phyloP scores from a whole-genome alignment of 2,329 filamentous ascomycete species.

The Fusarium brachygibbosum region DNA sequence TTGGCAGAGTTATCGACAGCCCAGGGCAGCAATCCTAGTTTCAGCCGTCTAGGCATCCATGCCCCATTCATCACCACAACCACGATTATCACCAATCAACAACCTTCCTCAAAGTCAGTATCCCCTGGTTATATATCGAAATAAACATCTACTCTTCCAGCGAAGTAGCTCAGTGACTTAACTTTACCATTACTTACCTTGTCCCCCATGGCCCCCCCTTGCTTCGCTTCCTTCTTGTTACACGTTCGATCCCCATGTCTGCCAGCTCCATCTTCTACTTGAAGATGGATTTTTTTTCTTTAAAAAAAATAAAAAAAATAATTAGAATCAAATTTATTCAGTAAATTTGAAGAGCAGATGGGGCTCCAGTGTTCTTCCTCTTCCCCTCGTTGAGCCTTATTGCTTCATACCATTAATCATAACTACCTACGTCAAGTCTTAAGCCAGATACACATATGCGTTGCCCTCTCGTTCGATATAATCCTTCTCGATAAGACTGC shows the following conservation, averaged over 20 bases:
- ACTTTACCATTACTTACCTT: slow-evolving; percentile 29
- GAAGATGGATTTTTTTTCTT: neutral
- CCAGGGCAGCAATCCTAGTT: neutral
- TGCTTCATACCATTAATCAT: neutral
- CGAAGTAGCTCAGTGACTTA: slow-evolving; percentile 42
- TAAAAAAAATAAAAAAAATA: too few species aligned
- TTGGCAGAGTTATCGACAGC: neutral
- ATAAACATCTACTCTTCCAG: slow-evolving; percentile 12
- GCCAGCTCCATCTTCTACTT: neutral
- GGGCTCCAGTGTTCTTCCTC: neutral
- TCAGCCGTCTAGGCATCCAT: slow-evolving; percentile 26
- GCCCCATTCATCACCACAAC: slow-evolving; percentile 1
- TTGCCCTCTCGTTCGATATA: slow-evolving; percentile 87
- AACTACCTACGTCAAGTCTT: slow-evolving; percentile 24
- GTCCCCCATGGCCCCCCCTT: slow-evolving; percentile 27
- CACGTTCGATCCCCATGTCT: slow-evolving; percentile 25
- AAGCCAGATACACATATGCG: slow-evolving; percentile 79
- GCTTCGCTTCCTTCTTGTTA: slow-evolving; percentile 32
- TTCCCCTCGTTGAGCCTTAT: neutral
- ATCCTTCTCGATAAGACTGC: slow-evolving; percentile 89
- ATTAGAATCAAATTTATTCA: slow-evolving; percentile 6
- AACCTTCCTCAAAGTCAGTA: neutral
- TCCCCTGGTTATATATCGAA: slow-evolving; percentile 21
- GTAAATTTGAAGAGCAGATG: neutral
- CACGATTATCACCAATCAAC: slow-evolving; percentile 6